Evolutionary conservation across 2,329 filamentous ascomycete genomes (phyloP), one percentile per base, ranked within the genome.

Genomic region (Aspergillus piperis): DNA sequence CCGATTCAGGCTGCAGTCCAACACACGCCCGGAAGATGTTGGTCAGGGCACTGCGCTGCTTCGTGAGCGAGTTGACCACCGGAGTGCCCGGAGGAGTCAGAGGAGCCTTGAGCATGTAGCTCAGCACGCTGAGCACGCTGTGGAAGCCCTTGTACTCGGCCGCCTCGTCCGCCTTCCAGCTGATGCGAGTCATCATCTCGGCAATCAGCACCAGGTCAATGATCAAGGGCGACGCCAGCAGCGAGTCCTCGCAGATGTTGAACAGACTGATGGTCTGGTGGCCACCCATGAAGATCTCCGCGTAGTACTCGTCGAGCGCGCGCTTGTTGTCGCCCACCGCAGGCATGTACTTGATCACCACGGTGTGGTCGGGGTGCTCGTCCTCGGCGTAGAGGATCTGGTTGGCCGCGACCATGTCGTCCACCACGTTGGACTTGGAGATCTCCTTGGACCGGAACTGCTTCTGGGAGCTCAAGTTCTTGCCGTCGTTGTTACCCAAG

Each of bases 301-400:
- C 95, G 70, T 97, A 97, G 86, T 99, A 99, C 84, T 99, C 95
- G 73, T 99, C 95, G 57, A 99, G 85, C 57, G 95, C 95, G 75
- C 95, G 92, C 88, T 99, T 99, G 86, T 97, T 96, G 82, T 99
- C 95, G 64, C 95, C 95, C 52, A 99, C 95, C 65, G 93, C 92
- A 38, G 95, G 95, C 93, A 99, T 96, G 84, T 99, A 99, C 87
- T 99, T 99, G 88, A 99, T 99, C 70, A 99, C 95, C 62, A 99
- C 95, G 62, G 91, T 96, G 83, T 99, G 95, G 77, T 99, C 93
- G 2, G 95, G 95, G 78, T 98, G 93, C 82, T 99, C 95, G 69
- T 89, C 92, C 72, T 91, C 83, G 79, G 89, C 87, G 84, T 99
- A 99, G 59, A 99, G 85, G 53, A 98, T 88, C 54, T 81, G 83